Conservation (phyloP, 345 rosid genomes). For the Dipteronia sinensis region DNA sequence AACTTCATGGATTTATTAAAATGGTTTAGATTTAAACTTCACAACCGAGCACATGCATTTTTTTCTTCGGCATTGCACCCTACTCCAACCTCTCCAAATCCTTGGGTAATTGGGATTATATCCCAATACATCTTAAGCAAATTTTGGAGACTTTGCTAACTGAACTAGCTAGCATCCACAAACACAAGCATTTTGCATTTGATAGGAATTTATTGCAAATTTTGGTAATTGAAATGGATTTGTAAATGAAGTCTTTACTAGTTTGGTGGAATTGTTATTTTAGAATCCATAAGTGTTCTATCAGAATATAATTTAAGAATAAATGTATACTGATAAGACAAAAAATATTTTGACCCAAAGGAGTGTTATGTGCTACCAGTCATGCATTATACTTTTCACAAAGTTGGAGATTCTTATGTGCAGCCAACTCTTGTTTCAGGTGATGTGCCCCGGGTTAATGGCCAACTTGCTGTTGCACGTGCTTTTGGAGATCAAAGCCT, state of each 20-base stretch:
- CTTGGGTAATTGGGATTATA: background rate
- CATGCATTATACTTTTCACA: background rate
- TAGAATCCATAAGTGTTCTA: background rate
- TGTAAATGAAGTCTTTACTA: background rate
- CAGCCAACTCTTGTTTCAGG: constrained; percentile 38
- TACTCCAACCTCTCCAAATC: background rate
- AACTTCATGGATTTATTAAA: background rate
- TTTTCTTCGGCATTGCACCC: background rate
- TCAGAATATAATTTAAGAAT: background rate
- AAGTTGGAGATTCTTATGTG: constrained; percentile 1
- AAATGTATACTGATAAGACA: background rate
- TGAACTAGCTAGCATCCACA: background rate
- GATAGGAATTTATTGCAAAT: background rate
- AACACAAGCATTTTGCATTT: background rate
- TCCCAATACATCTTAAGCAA: background rate
- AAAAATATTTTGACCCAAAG: background rate
- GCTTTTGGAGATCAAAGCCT: constrained; percentile 67
- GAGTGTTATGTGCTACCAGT: background rate
- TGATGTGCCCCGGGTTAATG: constrained; percentile 64
- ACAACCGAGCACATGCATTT: background rate
- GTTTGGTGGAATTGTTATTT: background rate
- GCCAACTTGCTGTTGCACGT: constrained; percentile 63
- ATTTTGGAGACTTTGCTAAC: background rate
- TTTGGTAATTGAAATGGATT: background rate
- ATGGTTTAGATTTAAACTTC: background rate